Base-by-base conservation (phyloP, 495 filamentous ascomycete species). In the Lophiotrema nucula region DNA sequence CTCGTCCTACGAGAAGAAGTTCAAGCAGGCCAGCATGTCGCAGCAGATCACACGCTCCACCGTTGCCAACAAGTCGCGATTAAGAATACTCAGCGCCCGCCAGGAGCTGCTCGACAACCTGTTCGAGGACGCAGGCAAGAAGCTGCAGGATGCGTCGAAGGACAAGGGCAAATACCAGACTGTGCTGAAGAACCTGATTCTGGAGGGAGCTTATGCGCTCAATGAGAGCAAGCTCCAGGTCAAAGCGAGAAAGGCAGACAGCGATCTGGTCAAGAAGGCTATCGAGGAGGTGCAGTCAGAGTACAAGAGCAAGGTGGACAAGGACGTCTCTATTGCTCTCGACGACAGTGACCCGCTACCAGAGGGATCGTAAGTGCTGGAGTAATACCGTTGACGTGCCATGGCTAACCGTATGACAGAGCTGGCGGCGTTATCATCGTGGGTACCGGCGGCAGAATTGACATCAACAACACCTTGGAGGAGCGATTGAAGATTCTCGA, bases 391-490 rank as follows among this genome's bases (percentile, higher is more conserved):
- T 5, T 26, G 11, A 28, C 45, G 39, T 11, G 39, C 10, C 39
- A 6, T 43, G 8, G 39, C 47, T 51, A 37, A 47, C 47, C 4
- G 8, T 12, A 18, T 4, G 47, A 38, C 54, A 98, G 93, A 60
- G 80, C 90, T 50, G 93, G 93, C 53, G 93, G 93, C 59, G 76
- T 97, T 16, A 69, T 77, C 38, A 87, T 97, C 59, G 71, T 95
- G 21, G 90, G 91, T 23, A 83, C 86, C 44, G 79, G 83, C 56
- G 95, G 95, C 68, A 96, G 92, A 80, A 97, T 99, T 72, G 90
- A 95, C 62, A 95, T 99, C 71, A 90, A 96, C 83, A 97, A 99
- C 75, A 97, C 93, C 23, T 85, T 97, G 45, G 95, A 97, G 65
- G 88, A 96, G 69, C 84, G 95, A 51, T 76, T 99, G 72, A 84